phyloP scores from a whole-genome alignment of 495 filamentous ascomycete species.

The Lophiostoma macrostomum region DNA sequence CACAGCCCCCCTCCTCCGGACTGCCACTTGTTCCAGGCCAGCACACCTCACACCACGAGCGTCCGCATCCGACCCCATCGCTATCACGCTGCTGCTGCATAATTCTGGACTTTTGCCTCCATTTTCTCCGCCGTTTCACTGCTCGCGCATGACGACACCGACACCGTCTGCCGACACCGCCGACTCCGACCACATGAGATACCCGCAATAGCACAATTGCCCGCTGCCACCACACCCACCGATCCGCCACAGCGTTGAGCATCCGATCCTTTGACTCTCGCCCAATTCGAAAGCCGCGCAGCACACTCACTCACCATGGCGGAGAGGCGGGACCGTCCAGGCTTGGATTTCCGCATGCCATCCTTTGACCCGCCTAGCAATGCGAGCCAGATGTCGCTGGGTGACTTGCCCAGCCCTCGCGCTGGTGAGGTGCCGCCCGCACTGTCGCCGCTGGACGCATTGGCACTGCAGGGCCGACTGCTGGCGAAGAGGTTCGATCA shows the following conservation, averaged over 20 bases:
- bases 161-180: constrained; percentile 4
- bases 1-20: not conserved
- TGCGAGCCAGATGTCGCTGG: constrained; percentile 17
- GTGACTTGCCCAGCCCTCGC: constrained; percentile 41
- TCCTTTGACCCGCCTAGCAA: constrained; percentile 21
- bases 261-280: no score
- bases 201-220: constrained; percentile 1
- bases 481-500: constrained; percentile 85
- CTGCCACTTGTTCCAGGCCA: not conserved
- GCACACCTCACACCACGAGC: no score
- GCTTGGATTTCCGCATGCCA: constrained; percentile 29
- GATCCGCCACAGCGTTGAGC: constrained; percentile 1
- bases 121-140: constrained; percentile 19
- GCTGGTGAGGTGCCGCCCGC: constrained; percentile 82
- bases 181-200: constrained; percentile 13
- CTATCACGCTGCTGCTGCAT: constrained; percentile 15
- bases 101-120: constrained; percentile 23
- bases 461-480: constrained; percentile 81
- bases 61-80: no score
- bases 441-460: constrained; percentile 90
- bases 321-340: constrained; percentile 27
- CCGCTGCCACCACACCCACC: not conserved
- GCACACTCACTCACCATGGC: constrained; percentile 14
- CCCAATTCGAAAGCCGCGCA: not conserved
- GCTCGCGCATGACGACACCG: constrained; percentile 19